A percentile compares a stretch with the other conserved stretches of the same genome.
Conservation (phyloP, 352 stramenopile species). For the Pythium scleroteichum region DNA sequence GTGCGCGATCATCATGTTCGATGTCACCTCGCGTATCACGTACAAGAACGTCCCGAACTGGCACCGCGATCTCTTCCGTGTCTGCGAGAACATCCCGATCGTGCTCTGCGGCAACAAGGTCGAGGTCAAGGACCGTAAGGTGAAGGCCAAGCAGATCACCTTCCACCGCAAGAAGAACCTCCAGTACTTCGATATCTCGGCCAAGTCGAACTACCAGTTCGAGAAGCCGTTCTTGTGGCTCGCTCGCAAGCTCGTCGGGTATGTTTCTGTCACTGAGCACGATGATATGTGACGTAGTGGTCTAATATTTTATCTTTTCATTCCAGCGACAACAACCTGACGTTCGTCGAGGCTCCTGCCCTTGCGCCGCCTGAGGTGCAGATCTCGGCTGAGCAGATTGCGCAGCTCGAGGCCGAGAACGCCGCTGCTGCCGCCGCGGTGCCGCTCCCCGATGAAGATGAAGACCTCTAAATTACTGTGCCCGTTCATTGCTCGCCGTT, state of each 20-base stretch:
- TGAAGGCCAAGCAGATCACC: conserved; percentile 99
- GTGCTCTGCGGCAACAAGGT: conserved; percentile 99
- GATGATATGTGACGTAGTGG: conserved; percentile 1
- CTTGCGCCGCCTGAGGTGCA: conserved; percentile 96
- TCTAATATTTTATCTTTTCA: conserved; percentile 9
- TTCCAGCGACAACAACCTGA: conserved; percentile 95
- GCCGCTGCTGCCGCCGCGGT: conserved; percentile 88
- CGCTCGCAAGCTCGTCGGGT: conserved; percentile 97
- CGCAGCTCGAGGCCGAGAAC: conserved; percentile 92
- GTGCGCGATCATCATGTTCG: conserved; percentile 99
- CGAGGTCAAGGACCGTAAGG: conserved; percentile 99
- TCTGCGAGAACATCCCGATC: conserved; percentile 99
- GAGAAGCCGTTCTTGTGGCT: conserved; percentile 99
- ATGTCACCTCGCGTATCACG: conserved; percentile 99
- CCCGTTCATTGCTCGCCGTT: conserved; percentile 18
- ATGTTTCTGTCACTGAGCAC: conserved; percentile 30
- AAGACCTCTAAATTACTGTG: conserved; percentile 91
- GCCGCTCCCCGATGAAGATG: conserved; percentile 97
- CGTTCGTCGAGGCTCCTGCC: conserved; percentile 97
- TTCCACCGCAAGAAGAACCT: conserved; percentile 99
- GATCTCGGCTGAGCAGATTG: conserved; percentile 93
- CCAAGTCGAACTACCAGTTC: conserved; percentile 99
- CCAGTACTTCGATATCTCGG: conserved; percentile 99
- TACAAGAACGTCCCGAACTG: conserved; percentile 99
- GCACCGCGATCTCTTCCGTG: conserved; percentile 98